phyloP scores from a whole-genome alignment of 2,329 filamentous ascomycete genomes.

The Fusarium irregulare region DNA sequence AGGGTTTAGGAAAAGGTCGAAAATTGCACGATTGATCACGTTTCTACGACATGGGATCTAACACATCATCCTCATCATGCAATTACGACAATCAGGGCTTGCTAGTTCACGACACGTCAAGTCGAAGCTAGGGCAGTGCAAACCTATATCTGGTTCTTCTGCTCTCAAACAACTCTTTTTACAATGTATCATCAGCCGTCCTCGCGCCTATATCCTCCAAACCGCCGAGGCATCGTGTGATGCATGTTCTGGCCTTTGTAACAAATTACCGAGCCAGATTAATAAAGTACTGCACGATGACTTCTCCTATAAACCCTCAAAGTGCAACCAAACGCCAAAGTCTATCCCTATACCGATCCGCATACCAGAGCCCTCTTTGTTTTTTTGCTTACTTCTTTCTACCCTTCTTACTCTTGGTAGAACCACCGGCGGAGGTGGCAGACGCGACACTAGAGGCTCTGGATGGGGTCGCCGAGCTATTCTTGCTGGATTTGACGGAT shows the following conservation, averaged over 20 bases:
- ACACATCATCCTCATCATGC: constrained; percentile 38
- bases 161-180: constrained; percentile 38
- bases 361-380: constrained; percentile 1
- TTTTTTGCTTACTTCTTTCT: constrained; percentile 48
- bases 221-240: constrained; percentile 26
- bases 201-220: constrained; percentile 23
- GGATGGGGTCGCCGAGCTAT: constrained; percentile 80
- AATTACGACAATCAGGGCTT: constrained; percentile 31
- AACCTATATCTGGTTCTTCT: constrained; percentile 40
- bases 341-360: constrained; percentile 29
- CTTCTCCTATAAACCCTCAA: constrained; percentile 30
- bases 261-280: constrained; percentile 26
- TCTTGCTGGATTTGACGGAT: constrained; percentile 82
- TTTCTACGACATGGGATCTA: constrained; percentile 36
- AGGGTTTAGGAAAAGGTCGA: constrained; percentile 44
- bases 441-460: constrained; percentile 90
- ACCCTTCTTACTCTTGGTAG: constrained; percentile 62
- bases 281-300: constrained; percentile 33
- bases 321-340: constrained; percentile 45
- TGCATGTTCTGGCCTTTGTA: constrained; percentile 28
- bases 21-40: constrained; percentile 45
- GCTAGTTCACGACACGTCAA: constrained; percentile 25
- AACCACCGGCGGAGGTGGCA: constrained; percentile 67
- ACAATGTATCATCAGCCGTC: constrained; percentile 14
- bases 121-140: constrained; percentile 27